phyloP scores from a whole-genome alignment of 495 filamentous ascomycete species.

The Astrocystis sublimbata region DNA sequence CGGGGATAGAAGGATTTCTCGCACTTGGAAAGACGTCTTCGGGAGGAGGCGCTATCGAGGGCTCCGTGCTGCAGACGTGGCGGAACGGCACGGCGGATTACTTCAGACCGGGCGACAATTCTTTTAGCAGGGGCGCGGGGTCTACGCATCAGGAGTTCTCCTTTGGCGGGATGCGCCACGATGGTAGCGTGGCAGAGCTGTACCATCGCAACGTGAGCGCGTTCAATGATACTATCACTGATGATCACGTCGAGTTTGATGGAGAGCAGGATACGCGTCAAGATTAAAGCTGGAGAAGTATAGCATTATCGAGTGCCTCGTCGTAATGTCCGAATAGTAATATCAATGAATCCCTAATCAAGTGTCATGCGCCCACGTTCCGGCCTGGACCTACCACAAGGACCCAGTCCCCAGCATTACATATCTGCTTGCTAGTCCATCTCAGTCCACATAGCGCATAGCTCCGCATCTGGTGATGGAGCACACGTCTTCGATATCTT shows the following conservation, averaged over 20 bases:
- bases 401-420: not conserved
- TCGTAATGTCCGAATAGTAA: not conserved
- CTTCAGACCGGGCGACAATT: slow-evolving; percentile 46
- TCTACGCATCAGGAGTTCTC: slow-evolving; percentile 56
- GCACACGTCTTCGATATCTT: not conserved
- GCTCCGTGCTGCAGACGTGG: slow-evolving; percentile 49
- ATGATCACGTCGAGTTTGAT: slow-evolving; percentile 19
- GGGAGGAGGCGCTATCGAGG: slow-evolving; percentile 27
- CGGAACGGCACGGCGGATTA: slow-evolving; percentile 61
- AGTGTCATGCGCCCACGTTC: slow-evolving; percentile 11
- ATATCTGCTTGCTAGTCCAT: not conserved
- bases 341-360: not conserved
- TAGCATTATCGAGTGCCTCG: not conserved
- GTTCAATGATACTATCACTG: slow-evolving; percentile 28
- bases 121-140: slow-evolving; percentile 51
- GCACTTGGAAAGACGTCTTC: slow-evolving; percentile 14
- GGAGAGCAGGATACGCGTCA: not conserved
- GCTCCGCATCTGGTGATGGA: not conserved
- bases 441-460: not conserved
- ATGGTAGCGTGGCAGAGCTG: slow-evolving; percentile 24
- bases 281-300: not conserved
- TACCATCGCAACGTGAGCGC: slow-evolving; percentile 39
- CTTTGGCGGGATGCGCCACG: slow-evolving; percentile 39
- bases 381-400: not conserved
- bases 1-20: slow-evolving; percentile 54